Evolutionary conservation across 805 yeast genomes (phyloP), one percentile per base, ranked within the genome.

Genomic region (Candida sithepensis): DNA sequence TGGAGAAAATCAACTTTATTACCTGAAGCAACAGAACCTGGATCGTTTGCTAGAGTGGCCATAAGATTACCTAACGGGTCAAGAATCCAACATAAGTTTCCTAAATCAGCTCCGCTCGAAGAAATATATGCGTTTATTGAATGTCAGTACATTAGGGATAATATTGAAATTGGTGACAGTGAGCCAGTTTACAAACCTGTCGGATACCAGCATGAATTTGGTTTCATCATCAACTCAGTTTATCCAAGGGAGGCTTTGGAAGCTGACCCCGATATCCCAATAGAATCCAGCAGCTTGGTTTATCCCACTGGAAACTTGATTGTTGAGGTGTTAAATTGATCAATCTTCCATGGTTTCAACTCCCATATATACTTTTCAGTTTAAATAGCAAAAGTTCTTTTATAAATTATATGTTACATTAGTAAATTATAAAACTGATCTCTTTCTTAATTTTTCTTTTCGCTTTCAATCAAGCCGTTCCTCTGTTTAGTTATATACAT

Each of bases 81-180:
- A 42, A 75, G 97, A 49, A 60, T 79, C 0, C 69, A 75, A 7
- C 63, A 79, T 55, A 60, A 75, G 59, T 71, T 88, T 50, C 61
- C 69, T 39, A 73, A 76, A 13, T 60, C 68, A 23, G 68, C 71
- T 13, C 58, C 73, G 1, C 64, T 88, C 1, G 82, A 79, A 46
- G 90, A 86, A 45, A 67, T 92, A 13, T 85, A 83, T 60, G 85
- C 90, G 9, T 83, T 72, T 58, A 85, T 83, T 16, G 95, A 87
- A 53, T 68, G 84, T 51, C 46, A 56, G 2, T 45, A 60, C 19
- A 51, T 60, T 18, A 51, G 55, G 13, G 50, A 52, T 6, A 58
- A 58, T 6, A 63, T 58, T 12, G 55, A 60, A 10, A 77, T 77
- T 4, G 61, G 52, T 5, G 63, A 60, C 12, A 58, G 51, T 3